phyloP scores from a whole-genome alignment of 2,329 filamentous ascomycete genomes.

The Monilinia fructigena region DNA sequence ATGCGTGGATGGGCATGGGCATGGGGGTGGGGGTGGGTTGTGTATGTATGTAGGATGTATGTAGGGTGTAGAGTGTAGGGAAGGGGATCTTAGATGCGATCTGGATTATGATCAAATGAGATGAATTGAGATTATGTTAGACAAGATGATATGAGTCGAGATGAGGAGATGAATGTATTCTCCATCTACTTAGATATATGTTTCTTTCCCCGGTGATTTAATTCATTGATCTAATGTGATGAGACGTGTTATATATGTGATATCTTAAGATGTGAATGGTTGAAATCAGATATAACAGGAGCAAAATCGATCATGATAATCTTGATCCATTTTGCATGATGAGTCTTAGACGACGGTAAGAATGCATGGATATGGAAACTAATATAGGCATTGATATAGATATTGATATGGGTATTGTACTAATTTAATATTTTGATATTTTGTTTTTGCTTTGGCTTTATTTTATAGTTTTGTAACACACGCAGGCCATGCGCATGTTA shows the following conservation, averaged over 20 bases:
- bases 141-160: neutral
- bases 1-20: too few relatives aligned
- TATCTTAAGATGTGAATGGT: neutral
- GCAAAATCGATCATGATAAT: neutral
- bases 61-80: neutral
- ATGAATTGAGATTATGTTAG: neutral
- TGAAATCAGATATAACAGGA: too few relatives aligned
- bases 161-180: neutral
- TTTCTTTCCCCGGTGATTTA: neutral
- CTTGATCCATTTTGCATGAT: neutral
- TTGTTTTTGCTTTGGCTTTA: neutral
- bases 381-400: neutral
- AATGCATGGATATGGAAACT: neutral
- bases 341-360: neutral
- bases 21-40: neutral
- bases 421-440: neutral
- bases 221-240: neutral
- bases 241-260: neutral
- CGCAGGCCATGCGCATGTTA: neutral
- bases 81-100: neutral
- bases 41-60: neutral
- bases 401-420: constrained; percentile 5
- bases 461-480: neutral
- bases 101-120: neutral
- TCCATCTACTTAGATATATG: too few relatives aligned